These are phyloP conservation scores for Colletotrichum spinosum DNA, from an alignment of 2,329 filamentous ascomycete genomes.

Conservation along the genomic window DNA sequence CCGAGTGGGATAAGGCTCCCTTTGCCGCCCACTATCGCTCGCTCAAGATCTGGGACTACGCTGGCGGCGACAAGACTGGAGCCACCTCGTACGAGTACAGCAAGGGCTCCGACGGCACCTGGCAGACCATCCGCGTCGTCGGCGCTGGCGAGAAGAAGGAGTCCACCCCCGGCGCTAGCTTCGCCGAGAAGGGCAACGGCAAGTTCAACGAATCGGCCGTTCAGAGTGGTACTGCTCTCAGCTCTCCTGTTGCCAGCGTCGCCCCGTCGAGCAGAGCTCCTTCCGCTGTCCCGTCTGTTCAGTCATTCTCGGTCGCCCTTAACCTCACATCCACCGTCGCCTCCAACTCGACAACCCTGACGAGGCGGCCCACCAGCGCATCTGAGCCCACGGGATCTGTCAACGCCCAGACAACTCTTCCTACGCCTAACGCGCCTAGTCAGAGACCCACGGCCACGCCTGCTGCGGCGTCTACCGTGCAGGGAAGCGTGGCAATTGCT, in stretches of 20 bases:
- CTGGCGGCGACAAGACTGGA: slow-evolving; percentile 42
- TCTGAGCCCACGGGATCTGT: slow-evolving; percentile 41
- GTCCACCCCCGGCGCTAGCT: not conserved
- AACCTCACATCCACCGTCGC: slow-evolving; percentile 43
- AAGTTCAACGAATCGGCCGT: not conserved
- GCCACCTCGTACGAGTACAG: slow-evolving; percentile 45
- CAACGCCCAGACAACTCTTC: slow-evolving; percentile 36
- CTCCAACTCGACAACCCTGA: slow-evolving; percentile 46
- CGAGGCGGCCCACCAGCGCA: slow-evolving; percentile 11
- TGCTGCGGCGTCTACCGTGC: slow-evolving; percentile 7
- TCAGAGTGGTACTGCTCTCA: not conserved
- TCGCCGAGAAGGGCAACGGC: not conserved
- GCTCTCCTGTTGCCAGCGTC: not conserved
- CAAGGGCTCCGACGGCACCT: slow-evolving; percentile 41
- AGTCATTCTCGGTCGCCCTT: slow-evolving; percentile 6
- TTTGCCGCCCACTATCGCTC: slow-evolving; percentile 43
- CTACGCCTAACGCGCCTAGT: slow-evolving; percentile 46
- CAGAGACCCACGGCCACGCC: not conserved
- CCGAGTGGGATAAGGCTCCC: slow-evolving; percentile 45
- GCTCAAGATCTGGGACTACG: slow-evolving; percentile 46
- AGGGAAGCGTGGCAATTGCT: slow-evolving; percentile 15
- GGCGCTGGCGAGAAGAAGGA: slow-evolving; percentile 43
- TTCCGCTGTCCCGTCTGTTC: not conserved
- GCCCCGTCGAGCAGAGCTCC: not conserved
- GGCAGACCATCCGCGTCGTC: slow-evolving; percentile 44